phyloP scores from a whole-genome alignment of 139 green algal genomes.

The Penium margaritaceum region DNA sequence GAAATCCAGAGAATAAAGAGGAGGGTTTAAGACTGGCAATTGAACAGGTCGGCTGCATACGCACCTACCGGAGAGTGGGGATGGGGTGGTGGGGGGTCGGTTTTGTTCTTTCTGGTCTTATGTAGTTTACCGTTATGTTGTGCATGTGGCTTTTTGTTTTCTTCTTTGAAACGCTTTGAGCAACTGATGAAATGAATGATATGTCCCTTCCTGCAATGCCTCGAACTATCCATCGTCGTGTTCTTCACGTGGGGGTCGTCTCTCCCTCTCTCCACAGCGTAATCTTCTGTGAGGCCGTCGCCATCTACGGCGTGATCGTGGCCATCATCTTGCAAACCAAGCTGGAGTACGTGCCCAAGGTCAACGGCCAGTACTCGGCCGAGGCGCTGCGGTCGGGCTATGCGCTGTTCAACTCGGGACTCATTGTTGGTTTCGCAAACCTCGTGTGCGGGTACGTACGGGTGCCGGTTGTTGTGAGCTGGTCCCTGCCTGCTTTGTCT shows the following conservation, averaged over 20 bases:
- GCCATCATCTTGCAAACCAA: slow-evolving; percentile 98
- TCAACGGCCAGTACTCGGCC: slow-evolving; percentile 55
- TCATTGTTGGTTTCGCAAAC: slow-evolving; percentile 90
- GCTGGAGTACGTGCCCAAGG: slow-evolving; percentile 55
- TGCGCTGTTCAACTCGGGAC: slow-evolving; percentile 82
- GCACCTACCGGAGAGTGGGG: too few relatives aligned
- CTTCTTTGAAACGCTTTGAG: background rate
- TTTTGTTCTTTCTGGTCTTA: too few relatives aligned
- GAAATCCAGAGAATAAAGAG: too few relatives aligned
- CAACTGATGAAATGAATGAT: background rate
- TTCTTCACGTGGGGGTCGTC: too few relatives aligned
- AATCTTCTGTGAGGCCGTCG: slow-evolving; percentile 98
- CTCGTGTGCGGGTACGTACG: slow-evolving; percentile 82
- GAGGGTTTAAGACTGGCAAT: too few relatives aligned
- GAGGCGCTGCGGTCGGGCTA: slow-evolving; percentile 67
- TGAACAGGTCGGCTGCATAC: too few relatives aligned
- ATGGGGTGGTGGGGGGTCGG: too few relatives aligned
- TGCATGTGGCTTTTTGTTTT: background rate
- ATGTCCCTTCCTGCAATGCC: background rate
- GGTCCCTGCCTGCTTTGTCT: too few relatives aligned
- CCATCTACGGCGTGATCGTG: slow-evolving; percentile 99
- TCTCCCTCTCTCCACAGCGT: slow-evolving; percentile 54
- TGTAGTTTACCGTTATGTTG: too few relatives aligned
- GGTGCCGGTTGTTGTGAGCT: too few relatives aligned
- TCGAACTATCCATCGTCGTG: too few relatives aligned